phyloP scores from a whole-genome alignment of 192 early-diverging fungal species.

The Coemansia sp. region DNA sequence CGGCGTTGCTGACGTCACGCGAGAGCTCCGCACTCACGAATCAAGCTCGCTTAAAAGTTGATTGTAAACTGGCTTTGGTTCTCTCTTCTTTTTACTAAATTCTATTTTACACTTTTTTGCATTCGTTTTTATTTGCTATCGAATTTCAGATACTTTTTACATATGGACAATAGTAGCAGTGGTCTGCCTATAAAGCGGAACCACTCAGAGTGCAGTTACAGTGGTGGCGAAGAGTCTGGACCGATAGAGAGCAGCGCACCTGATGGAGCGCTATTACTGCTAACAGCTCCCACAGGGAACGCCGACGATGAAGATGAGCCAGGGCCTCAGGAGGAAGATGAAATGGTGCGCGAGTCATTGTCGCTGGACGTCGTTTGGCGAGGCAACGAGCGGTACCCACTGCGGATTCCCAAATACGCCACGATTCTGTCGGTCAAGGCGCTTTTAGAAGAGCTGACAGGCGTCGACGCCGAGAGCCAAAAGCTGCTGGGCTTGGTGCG shows the following conservation, averaged over 20 bases:
- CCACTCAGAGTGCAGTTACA: not conserved
- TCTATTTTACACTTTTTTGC: slow-evolving; percentile 7
- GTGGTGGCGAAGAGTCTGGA: not conserved
- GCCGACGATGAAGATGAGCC: not conserved
- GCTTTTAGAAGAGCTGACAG: slow-evolving; percentile 63
- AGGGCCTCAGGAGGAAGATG: slow-evolving; percentile 20
- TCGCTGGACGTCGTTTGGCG: slow-evolving; percentile 37
- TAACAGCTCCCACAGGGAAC: not conserved
- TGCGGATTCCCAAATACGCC: slow-evolving; percentile 41
- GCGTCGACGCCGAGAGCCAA: slow-evolving; percentile 63
- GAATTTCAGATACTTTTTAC: not conserved
- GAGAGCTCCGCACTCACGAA: not conserved
- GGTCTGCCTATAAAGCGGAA: not conserved
- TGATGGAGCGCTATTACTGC: not conserved
- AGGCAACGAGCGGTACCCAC: slow-evolving; percentile 30
- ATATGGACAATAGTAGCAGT: not conserved
- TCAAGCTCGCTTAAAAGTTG: not conserved
- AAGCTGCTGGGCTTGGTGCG: slow-evolving; percentile 74
- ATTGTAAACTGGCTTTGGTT: not conserved
- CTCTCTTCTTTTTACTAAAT: not conserved
- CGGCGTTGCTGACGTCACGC: not conserved
- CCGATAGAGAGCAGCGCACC: not conserved
- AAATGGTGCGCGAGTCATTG: slow-evolving; percentile 43
- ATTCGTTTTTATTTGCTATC: not conserved
- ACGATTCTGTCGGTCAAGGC: slow-evolving; percentile 45